A percentile compares a stretch with the other conserved stretches of the same genome.
phyloP scores from a whole-genome alignment of 2,329 filamentous ascomycete species.

The Trichoderma afroharzianum region DNA sequence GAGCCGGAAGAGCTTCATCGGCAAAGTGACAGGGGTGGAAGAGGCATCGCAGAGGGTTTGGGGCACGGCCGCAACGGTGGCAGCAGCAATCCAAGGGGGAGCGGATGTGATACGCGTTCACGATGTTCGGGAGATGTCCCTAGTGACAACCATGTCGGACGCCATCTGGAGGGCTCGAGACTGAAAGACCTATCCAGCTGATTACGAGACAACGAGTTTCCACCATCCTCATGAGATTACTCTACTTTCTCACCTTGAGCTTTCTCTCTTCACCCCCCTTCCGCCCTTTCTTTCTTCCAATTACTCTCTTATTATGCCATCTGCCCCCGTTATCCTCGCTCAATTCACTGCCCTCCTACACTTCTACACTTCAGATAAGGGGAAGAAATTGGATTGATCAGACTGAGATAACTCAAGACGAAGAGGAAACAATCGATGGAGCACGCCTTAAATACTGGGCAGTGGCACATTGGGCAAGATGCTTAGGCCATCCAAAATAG shows the following conservation, averaged over 20 bases:
- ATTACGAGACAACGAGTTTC: not conserved
- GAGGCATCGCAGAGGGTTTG: slow-evolving; percentile 68
- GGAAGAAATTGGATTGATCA: not conserved
- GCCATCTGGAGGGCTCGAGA: slow-evolving; percentile 70
- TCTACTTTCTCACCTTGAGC: not conserved
- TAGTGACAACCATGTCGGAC: slow-evolving; percentile 84
- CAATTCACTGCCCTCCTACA: too few species aligned
- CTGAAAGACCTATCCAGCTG: not conserved
- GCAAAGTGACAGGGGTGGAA: slow-evolving; percentile 71
- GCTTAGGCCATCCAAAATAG: not conserved
- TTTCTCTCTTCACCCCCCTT: not conserved
- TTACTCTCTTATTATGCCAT: not conserved
- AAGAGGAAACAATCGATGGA: not conserved
- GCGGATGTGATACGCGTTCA: slow-evolving; percentile 92
- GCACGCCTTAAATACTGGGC: not conserved
- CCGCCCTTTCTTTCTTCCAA: not conserved
- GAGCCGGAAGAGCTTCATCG: slow-evolving; percentile 87
- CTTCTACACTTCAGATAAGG: not conserved
- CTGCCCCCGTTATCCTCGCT: not conserved
- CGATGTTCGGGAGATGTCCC: slow-evolving; percentile 80
- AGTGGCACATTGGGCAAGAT: not conserved
- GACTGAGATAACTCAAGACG: not conserved
- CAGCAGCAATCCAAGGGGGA: slow-evolving; percentile 79
- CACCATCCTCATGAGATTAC: not conserved
- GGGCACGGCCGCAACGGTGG: slow-evolving; percentile 86